A percentile compares a stretch with the other conserved stretches of the same genome.
phyloP scores from a whole-genome alignment of 768 basidiomycete species.

The Boletus tomentosulus region DNA sequence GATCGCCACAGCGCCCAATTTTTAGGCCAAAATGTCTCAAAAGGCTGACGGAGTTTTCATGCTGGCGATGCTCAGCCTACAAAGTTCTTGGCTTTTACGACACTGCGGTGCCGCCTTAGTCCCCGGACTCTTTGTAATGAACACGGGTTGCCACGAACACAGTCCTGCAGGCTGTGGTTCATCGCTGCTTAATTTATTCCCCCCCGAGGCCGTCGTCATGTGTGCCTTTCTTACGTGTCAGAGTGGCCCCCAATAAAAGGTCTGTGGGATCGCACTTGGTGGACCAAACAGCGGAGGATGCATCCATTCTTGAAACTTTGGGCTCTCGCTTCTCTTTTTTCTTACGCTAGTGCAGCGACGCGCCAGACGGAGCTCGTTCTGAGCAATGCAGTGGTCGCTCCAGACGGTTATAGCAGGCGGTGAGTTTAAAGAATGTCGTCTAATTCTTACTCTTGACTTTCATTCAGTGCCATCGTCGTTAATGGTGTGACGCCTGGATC shows the following conservation, averaged over 20 bases:
- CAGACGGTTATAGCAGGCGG: constrained; percentile 39
- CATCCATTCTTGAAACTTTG: constrained; percentile 6
- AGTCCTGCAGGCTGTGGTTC: neutral
- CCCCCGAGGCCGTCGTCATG: neutral
- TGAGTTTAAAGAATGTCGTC: constrained; percentile 7
- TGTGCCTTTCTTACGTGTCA: neutral
- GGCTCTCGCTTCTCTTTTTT: constrained; percentile 7
- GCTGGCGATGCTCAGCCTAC: neutral
- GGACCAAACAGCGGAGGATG: constrained; percentile 5
- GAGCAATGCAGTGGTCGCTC: constrained; percentile 38
- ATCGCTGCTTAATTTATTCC: neutral
- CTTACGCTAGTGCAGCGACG: constrained; percentile 11
- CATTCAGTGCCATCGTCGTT: constrained; percentile 35
- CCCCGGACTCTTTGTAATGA: neutral
- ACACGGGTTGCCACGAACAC: neutral
- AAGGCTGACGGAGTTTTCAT: too few species aligned
- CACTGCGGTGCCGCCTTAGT: neutral
- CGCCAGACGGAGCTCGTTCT: constrained; percentile 28
- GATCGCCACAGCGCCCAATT: neutral
- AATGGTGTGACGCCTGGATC: constrained; percentile 40
- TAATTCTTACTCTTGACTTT: constrained; percentile 3
- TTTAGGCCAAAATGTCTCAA: neutral
- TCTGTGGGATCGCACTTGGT: neutral
- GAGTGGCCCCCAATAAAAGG: neutral
- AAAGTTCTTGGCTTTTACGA: neutral